Base-by-base conservation (phyloP, 1,139 yeast genomes). In the Suhomyces yuchorum region DNA sequence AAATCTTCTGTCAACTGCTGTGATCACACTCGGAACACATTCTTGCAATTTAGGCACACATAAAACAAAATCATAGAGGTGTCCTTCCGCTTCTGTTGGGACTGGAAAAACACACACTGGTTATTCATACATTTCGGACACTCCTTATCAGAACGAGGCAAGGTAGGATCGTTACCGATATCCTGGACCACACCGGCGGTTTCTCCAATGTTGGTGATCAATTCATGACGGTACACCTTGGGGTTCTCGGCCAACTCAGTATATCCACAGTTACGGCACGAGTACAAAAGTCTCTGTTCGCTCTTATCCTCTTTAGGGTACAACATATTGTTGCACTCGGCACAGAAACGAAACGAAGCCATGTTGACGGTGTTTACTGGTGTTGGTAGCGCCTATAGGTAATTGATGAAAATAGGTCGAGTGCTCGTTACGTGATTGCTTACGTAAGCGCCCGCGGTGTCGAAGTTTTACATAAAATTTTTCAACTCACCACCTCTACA, bases 141-240 rank as follows among this genome's bases (percentile, higher is more conserved):
- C 60, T 88, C 95, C 64, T 88, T 88, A 66, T 92, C 93, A 3
- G 96, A 86, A 58, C 97, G 78, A 46, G 99, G 98, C 63, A 92
- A 82, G 3, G 99, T 93, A 12, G 99, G 99, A 67, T 93, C 99
- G 36, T 85, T 79, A 1, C 97, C 98, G 57, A 95, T 88, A 66
- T 95, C 99, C 63, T 90, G 96, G 38, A 95, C 96, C 48, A 91
- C 97, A 58, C 99, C 99, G 1, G 99, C 99, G 2, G 98, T 93
- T 62, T 91, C 98, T 58, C 93, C 88, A 50, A 85, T 89, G 59
- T 87, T 87, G 18, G 97, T 83, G 56, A 90, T 87, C 68, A 93
- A 78, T 70, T 93, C 98, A 67, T 93, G 96, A 58, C 98, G 80
- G 66, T 89, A 95, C 41, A 95, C 97, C 64, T 87, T 81, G 18